Evolutionary conservation across 139 green algal genomes (phyloP), one percentile per base, ranked within the genome.

Genomic region (Haematococcus sp.): DNA sequence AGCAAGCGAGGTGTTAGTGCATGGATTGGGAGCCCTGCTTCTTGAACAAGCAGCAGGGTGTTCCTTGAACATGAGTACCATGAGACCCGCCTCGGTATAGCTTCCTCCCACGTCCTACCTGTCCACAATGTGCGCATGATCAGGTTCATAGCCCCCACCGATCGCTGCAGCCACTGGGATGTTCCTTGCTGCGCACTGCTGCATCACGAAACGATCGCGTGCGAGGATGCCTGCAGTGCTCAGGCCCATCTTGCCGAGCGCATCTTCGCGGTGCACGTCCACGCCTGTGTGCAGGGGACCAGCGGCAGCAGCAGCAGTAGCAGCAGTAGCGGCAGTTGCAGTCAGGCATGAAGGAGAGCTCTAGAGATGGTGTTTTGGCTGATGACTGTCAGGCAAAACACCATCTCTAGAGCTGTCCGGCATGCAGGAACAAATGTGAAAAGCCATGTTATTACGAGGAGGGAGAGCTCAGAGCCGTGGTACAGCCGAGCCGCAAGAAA

Each of bases 241-340:
- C 15, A 91, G 65, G 3, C 49, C 49, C 40, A 89, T 31, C 58
- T 76, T 75, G 13, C 86, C 86, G 20, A 91, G 73, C 0, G 49
- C 19, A 40, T 91, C 86, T n/a, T 87, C 83, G 1, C 4, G 31
- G 49, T 88, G 81, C 9, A 89, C 83, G 67, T 91, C 86, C 2
- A 86, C 83, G n/a, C 61, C 58, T 65, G 16, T 23, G 19, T 16
- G 25, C n/a, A 33, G 16, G 4, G 28, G 58, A 33, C 20, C 11
- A 19, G 25, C 16, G 16, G 58, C n/a, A 65, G 35, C 23, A 23
- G 27, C 58, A 65, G 28, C 58, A 33, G 58, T 65, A 16, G 35
- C 27, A 23, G 16, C 25, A 65, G 28, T 31, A 15, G 15, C 52
- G 4, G 5, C 15, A 60, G 52, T 7, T 60, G 9, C 52, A 25